Base-by-base conservation (phyloP, 2,329 filamentous ascomycete genomes). In the Rosellinia necatrix region DNA sequence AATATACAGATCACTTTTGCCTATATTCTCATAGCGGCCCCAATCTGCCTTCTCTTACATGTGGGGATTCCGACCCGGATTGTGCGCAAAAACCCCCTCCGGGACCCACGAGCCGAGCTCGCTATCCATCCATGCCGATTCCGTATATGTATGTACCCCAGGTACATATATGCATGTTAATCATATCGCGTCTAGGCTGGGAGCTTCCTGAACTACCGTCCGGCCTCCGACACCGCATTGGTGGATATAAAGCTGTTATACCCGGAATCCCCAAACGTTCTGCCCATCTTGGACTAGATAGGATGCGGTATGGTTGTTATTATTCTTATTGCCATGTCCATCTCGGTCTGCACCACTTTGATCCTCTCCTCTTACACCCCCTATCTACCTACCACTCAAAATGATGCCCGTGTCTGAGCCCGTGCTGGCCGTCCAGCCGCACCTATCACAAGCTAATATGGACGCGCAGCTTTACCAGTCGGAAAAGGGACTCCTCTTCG, bases 191-290 rank as follows among this genome's bases (percentile, higher is more conserved):
- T 29, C 41, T 9, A 53, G n/a, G n/a, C n/a, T n/a, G n/a, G 7
- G 24, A 17, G 19, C 27, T 19, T 22, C 22, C 15, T 17, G 24
- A 27, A 32, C 27, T 15, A 6, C 13, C 24, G 8, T 44, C 10
- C 21, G 22, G 19, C 29, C 29, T 8, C 25, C n/a, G 22, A 12
- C 38, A 49, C 15, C 19, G 17, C 27, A 49, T 43, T 37, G 52
- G 53, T 35, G 53, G 53, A 46, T 27, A 51, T 56, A 56, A 51
- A 27, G 8, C 24, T 24, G 40, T 56, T 51, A 56, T 51, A 32
- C 32, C 53, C 53, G n/a, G 53, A 27, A n/a, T 46, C 35, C 40
- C 41, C 34, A 15, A 15, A 25, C 13, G 9, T 34, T 25, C 17
- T 13, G 7, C 40, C 19, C 38, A 44, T 24, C 25, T 13, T 2